These are phyloP conservation scores for Trichoderma erinaceum DNA, from an alignment of 495 filamentous ascomycete species.

Conservation along the genomic window DNA sequence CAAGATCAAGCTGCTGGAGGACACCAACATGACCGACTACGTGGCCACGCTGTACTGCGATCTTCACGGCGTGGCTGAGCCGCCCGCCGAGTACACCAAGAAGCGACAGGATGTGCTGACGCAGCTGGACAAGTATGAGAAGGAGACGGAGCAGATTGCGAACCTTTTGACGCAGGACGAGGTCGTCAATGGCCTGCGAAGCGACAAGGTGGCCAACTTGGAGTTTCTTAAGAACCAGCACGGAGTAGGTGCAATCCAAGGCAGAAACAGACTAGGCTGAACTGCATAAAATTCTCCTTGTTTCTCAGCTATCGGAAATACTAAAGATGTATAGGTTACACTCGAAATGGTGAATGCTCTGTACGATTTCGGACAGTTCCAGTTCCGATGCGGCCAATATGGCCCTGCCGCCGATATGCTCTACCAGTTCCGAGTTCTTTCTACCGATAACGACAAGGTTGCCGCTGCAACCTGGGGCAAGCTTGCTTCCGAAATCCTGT, in stretches of 20 bases:
- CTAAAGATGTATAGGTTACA: conserved; percentile 52
- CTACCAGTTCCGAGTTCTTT: conserved; percentile 94
- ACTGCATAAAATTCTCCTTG: neutral
- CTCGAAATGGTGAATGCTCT: conserved; percentile 90
- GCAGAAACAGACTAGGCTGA: neutral
- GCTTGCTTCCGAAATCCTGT: conserved; percentile 87
- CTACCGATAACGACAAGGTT: conserved; percentile 96
- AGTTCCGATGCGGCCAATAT: conserved; percentile 95
- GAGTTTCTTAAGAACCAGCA: conserved; percentile 92
- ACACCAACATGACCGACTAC: conserved; percentile 97
- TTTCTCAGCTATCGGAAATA: neutral
- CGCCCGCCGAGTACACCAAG: conserved; percentile 77
- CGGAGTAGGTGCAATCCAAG: conserved; percentile 46
- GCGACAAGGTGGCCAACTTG: conserved; percentile 96
- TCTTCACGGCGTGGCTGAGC: conserved; percentile 68
- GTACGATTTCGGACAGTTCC: conserved; percentile 89
- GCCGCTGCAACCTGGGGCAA: conserved; percentile 94
- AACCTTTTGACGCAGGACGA: conserved; percentile 78
- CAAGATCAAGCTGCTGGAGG: conserved; percentile 87
- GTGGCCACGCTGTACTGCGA: conserved; percentile 82
- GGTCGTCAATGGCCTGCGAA: conserved; percentile 78
- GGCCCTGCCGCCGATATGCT: conserved; percentile 77
- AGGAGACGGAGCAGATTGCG: conserved; percentile 78
- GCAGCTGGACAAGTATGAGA: conserved; percentile 69
- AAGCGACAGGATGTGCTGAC: conserved; percentile 84